Percentiles rank a stretch among this genome's conserved stretches.
Evolutionary conservation across 2,329 filamentous ascomycete species (phyloP).

Genomic region (Plenodomus lindquistii): DNA sequence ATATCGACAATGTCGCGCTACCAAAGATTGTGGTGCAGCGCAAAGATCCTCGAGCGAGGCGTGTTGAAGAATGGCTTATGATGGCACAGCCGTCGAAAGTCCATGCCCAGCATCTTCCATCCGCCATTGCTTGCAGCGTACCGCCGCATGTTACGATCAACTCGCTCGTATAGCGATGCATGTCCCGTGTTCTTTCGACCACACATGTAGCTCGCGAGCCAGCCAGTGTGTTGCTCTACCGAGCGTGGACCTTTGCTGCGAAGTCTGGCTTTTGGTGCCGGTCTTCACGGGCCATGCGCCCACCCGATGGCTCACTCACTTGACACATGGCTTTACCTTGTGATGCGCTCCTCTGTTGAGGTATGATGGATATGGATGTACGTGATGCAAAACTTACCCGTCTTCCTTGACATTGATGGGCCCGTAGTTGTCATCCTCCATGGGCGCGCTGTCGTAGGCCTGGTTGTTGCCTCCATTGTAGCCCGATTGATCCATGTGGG

Average conservation of each 20-base stretch:
- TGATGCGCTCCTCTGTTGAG: constrained; percentile 23
- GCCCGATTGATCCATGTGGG: constrained; percentile 36
- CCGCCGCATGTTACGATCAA: constrained; percentile 27
- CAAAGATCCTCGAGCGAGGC: constrained; percentile 40
- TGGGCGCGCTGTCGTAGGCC: constrained; percentile 34
- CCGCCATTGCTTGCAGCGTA: constrained; percentile 25
- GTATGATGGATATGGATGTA: constrained; percentile 6
- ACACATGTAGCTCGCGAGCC: constrained; percentile 16
- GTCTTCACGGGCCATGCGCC: neutral
- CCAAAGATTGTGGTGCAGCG: constrained; percentile 46
- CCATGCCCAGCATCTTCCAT: constrained; percentile 33
- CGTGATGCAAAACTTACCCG: constrained; percentile 67
- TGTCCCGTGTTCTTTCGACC: constrained; percentile 16
- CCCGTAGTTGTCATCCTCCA: constrained; percentile 50
- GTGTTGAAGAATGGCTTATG: constrained; percentile 35
- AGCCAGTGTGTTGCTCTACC: neutral
- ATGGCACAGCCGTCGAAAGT: constrained; percentile 39
- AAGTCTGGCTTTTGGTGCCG: neutral
- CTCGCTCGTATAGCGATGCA: constrained; percentile 20
- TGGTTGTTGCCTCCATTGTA: constrained; percentile 36
- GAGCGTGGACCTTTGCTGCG: neutral
- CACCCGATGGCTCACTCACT: constrained; percentile 3
- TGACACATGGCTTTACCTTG: constrained; percentile 18
- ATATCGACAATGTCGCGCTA: constrained; percentile 71
- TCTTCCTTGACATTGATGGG: constrained; percentile 82